These are phyloP conservation scores for Kluyveromyces nonfermentans DNA, from an alignment of 805 yeast species.

Conservation along the genomic window DNA sequence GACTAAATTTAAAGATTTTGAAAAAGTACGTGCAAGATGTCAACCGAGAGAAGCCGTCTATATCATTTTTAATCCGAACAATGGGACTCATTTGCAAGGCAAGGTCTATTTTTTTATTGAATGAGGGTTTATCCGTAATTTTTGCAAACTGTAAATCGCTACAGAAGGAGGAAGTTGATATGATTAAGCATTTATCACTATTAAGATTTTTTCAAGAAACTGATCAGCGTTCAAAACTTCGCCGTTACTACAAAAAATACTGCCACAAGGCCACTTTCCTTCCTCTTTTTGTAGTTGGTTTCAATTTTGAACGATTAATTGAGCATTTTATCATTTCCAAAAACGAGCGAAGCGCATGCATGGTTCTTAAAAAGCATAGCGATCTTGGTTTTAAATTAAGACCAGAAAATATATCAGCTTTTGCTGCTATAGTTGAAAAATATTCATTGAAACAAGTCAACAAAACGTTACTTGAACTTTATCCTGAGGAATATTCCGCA, in stretches of 20 bases:
- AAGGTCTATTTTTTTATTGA: conserved; percentile 11
- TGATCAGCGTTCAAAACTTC: conserved; percentile 12
- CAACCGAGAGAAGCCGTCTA: not conserved
- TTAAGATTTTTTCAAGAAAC: conserved; percentile 18
- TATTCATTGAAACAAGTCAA: not conserved
- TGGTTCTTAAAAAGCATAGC: not conserved
- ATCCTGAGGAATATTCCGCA: not conserved
- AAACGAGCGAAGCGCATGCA: not conserved
- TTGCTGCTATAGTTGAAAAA: conserved; percentile 6
- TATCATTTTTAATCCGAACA: not conserved
- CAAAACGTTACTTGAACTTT: not conserved
- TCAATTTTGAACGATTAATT: not conserved
- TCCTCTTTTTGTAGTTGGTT: not conserved
- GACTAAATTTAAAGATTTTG: conserved; percentile 14
- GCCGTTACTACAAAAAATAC: conserved; percentile 6
- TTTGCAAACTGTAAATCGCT: not conserved
- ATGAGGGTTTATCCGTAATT: conserved; percentile 4
- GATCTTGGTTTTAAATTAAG: not conserved
- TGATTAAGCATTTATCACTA: conserved; percentile 7
- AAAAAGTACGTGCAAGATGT: conserved; percentile 6
- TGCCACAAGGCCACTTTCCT: not conserved
- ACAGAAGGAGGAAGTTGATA: not conserved
- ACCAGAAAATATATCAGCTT: not conserved
- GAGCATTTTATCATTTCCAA: not conserved
- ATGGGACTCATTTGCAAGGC: conserved; percentile 8